Evolutionary conservation across 1,139 yeast species (phyloP).

Genomic region (Ogataea hybrid): DNA sequence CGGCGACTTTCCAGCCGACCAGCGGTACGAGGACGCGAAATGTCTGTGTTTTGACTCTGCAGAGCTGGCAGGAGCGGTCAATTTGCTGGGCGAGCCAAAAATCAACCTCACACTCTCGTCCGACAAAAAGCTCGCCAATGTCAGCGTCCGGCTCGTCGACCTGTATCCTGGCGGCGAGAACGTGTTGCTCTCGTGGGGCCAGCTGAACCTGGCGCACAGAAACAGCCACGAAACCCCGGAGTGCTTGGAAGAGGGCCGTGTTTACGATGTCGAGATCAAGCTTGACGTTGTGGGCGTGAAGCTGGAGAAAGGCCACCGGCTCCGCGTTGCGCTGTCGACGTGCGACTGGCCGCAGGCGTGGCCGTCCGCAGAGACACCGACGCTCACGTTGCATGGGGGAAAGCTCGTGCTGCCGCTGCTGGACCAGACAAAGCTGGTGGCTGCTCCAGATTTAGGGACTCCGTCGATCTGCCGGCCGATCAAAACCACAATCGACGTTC

Average conservation of each 20-base stretch:
- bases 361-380: too few species aligned
- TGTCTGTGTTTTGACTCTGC: conserved; percentile 38
- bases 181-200: conserved; percentile 43
- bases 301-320: conserved; percentile 35
- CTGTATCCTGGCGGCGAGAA: conserved; percentile 33
- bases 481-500: conserved; percentile 29
- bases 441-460: conserved; percentile 29
- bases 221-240: conserved; percentile 40
- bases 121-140: conserved; percentile 36
- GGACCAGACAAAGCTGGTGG: conserved; percentile 15
- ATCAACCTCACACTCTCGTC: conserved; percentile 33
- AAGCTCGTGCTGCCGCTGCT: conserved; percentile 31
- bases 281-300: conserved; percentile 40
- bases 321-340: too few species aligned
- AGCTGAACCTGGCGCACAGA: conserved; percentile 39
- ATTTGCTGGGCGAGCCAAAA: conserved; percentile 38
- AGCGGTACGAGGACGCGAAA: too few species aligned
- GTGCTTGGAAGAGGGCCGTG: conserved; percentile 30
- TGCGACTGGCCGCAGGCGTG: too few species aligned
- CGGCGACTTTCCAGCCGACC: too few species aligned
- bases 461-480: conserved; percentile 33
- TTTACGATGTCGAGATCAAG: conserved; percentile 34
- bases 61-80: conserved; percentile 24
- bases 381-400: conserved; percentile 31
- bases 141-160: conserved; percentile 39